Conservation (phyloP, 257 asterid species). For the Solanum habrochaites region DNA sequence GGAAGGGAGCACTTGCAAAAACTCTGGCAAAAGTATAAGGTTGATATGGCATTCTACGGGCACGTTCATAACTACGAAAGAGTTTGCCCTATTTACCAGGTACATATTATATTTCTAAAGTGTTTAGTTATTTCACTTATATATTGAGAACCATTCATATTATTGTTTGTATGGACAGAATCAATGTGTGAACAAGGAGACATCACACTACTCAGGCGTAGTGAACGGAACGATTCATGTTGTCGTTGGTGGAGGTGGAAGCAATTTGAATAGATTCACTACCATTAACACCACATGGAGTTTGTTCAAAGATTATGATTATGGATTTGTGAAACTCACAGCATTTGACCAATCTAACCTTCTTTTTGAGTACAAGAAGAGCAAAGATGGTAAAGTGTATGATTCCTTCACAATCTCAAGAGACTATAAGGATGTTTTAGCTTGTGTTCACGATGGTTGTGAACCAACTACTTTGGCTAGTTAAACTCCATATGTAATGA, state of each 20-base stretch:
- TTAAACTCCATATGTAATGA: neutral
- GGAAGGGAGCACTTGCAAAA: neutral
- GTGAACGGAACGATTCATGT: conserved; percentile 13
- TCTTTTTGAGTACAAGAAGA: neutral
- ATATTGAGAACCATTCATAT: neutral
- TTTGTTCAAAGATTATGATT: neutral
- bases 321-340: neutral
- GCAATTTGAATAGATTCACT: neutral
- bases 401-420: neutral
- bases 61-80: neutral
- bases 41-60: neutral
- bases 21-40: neutral
- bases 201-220: conserved; percentile 41
- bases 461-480: neutral
- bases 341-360: neutral
- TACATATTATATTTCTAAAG: too few relatives aligned
- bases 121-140: neutral
- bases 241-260: conserved; percentile 68
- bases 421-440: neutral
- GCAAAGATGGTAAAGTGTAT: neutral
- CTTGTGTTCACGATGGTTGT: neutral
- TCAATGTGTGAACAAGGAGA: conserved; percentile 41
- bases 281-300: neutral
- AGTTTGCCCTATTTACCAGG: neutral
- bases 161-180: conserved; percentile 19